Evolutionary conservation across 768 basidiomycete species (phyloP).

Genomic region (Tylopilus plumbeoviolaceoides): DNA sequence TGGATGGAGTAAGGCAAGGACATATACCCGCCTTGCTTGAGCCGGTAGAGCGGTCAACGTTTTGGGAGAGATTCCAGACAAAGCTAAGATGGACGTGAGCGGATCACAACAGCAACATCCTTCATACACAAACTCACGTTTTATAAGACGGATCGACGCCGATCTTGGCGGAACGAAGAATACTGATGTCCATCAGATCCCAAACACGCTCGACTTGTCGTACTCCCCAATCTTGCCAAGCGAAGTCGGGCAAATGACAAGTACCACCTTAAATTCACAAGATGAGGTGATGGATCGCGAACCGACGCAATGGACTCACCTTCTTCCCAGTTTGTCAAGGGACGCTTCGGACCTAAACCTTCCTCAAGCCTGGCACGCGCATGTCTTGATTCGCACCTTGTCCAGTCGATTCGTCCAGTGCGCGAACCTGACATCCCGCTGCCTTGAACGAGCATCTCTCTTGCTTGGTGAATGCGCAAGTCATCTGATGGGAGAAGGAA

Average conservation of each 20-base stretch:
- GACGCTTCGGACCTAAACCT: slow-evolving; percentile 73
- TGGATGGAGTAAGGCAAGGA: slow-evolving; percentile 90
- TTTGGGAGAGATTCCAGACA: slow-evolving; percentile 97
- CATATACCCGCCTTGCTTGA: slow-evolving; percentile 80
- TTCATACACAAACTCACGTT: slow-evolving; percentile 51
- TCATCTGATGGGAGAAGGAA: slow-evolving; percentile 92
- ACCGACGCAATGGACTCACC: slow-evolving; percentile 39
- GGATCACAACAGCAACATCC: background rate
- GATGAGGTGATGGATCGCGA: background rate
- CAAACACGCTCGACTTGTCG: slow-evolving; percentile 92
- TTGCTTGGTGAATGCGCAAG: slow-evolving; percentile 83
- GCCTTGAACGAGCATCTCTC: slow-evolving; percentile 77
- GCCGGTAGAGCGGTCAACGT: slow-evolving; percentile 88
- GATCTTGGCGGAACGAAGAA: slow-evolving; percentile 73
- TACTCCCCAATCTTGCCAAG: slow-evolving; percentile 93
- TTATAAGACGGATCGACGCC: slow-evolving; percentile 87
- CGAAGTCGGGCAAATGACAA: slow-evolving; percentile 83
- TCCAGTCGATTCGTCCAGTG: slow-evolving; percentile 83
- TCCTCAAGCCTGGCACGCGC: slow-evolving; percentile 85
- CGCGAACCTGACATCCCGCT: slow-evolving; percentile 60
- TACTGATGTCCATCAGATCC: slow-evolving; percentile 91
- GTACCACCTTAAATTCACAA: slow-evolving; percentile 52
- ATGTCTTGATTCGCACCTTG: slow-evolving; percentile 88
- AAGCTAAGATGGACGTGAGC: slow-evolving; percentile 41
- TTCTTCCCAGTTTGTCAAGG: slow-evolving; percentile 92